Evolutionary conservation across 1,284 basidiomycete species (phyloP).

Genomic region (Cutaneotrichosporon curvatum): DNA sequence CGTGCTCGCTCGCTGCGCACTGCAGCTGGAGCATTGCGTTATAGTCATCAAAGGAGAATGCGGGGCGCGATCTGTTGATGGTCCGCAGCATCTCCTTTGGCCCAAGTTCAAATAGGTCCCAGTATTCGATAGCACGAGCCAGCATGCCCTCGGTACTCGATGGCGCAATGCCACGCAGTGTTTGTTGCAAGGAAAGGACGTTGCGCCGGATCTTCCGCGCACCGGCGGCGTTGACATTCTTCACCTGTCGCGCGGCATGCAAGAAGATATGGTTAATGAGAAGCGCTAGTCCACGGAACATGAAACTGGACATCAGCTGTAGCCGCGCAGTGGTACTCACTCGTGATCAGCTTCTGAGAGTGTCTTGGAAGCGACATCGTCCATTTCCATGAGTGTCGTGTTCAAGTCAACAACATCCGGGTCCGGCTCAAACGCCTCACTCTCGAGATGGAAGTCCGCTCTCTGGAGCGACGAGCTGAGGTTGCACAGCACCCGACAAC

Average conservation of each 20-base stretch:
- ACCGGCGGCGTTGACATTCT: constrained; percentile 66
- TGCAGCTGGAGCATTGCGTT: constrained; percentile 80
- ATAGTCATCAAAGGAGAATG: constrained; percentile 81
- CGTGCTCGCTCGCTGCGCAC: constrained; percentile 61
- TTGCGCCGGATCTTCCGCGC: constrained; percentile 85
- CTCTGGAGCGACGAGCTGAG: constrained; percentile 69
- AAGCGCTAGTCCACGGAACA: constrained; percentile 78
- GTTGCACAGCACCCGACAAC: constrained; percentile 76
- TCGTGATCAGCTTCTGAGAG: constrained; percentile 62
- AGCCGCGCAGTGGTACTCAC: background rate
- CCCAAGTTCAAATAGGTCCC: constrained; percentile 63
- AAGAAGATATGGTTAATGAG: constrained; percentile 81
- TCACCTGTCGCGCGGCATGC: constrained; percentile 63
- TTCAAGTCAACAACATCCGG: constrained; percentile 84
- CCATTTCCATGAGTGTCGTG: constrained; percentile 65
- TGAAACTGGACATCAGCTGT: constrained; percentile 49
- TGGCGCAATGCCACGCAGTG: constrained; percentile 66
- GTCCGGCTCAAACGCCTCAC: constrained; percentile 83
- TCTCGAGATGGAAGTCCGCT: constrained; percentile 71
- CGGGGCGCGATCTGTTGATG: constrained; percentile 54
- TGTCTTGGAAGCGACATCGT: constrained; percentile 61
- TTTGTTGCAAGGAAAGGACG: constrained; percentile 86
- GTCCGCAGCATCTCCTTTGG: constrained; percentile 69
- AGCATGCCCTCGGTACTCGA: constrained; percentile 58
- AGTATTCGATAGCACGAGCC: constrained; percentile 69